These are phyloP conservation scores for Priceomyces castillae DNA, from an alignment of 805 yeast species.

Conservation along the genomic window DNA sequence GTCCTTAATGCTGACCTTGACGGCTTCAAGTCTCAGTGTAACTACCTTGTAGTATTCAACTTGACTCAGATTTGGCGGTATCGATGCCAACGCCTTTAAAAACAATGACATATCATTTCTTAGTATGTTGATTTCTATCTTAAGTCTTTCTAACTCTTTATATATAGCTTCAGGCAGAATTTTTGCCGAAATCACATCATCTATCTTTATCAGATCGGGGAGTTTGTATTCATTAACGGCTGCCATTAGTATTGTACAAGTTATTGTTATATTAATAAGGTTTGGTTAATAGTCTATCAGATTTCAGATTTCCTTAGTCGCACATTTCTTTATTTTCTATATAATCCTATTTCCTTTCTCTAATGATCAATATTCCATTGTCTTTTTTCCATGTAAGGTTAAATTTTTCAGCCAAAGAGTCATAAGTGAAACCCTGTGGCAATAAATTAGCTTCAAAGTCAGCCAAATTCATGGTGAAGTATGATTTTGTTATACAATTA, in stretches of 20 bases:
- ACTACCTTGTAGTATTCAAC: constrained; percentile 38
- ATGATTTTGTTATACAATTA: constrained; percentile 24
- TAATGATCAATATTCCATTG: constrained; percentile 24
- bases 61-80: constrained; percentile 29
- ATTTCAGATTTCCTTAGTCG: background rate
- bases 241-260: constrained; percentile 1
- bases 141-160: constrained; percentile 40
- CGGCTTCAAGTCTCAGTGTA: constrained; percentile 31
- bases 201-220: constrained; percentile 38
- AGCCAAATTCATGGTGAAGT: constrained; percentile 33
- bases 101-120: constrained; percentile 41
- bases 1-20: constrained; percentile 39
- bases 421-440: constrained; percentile 24
- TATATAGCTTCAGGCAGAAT: constrained; percentile 42
- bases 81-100: constrained; percentile 35
- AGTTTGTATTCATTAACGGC: constrained; percentile 13
- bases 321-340: background rate
- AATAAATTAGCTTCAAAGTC: constrained; percentile 24
- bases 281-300: background rate
- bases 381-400: constrained; percentile 31
- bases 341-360: constrained; percentile 13
- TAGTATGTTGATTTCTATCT: constrained; percentile 40
- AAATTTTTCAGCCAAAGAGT: constrained; percentile 18
- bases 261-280: background rate
- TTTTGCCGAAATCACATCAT: constrained; percentile 43